A percentile compares a stretch with the other conserved stretches of the same genome.
Conservation (phyloP, 2,329 filamentous ascomycete species). For the Cladophialophora chaetospira region DNA sequence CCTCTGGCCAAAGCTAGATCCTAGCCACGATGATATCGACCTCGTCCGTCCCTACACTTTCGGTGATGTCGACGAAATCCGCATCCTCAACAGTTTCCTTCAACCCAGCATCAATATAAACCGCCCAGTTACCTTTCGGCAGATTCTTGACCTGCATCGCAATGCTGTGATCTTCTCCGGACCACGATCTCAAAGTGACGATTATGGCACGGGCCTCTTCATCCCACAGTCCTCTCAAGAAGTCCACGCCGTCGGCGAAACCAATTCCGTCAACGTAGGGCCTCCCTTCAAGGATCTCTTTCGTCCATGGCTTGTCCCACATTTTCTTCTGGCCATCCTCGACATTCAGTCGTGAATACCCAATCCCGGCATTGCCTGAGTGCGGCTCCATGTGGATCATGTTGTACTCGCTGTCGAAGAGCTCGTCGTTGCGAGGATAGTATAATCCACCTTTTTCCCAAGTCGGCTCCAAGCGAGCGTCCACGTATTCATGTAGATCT, state of each 20-base stretch:
- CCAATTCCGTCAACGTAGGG: slow-evolving; percentile 15
- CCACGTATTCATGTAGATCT: slow-evolving; percentile 4
- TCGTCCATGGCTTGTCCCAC: slow-evolving; percentile 25
- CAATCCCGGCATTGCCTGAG: slow-evolving; percentile 22
- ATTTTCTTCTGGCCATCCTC: slow-evolving; percentile 24
- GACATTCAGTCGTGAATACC: slow-evolving; percentile 20
- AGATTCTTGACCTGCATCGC: neutral
- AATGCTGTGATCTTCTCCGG: neutral
- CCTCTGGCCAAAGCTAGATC: neutral
- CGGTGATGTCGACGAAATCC: neutral
- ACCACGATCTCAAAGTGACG: slow-evolving; percentile 15
- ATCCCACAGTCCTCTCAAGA: slow-evolving; percentile 21
- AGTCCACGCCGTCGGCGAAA: slow-evolving; percentile 20
- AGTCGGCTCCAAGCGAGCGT: slow-evolving; percentile 1
- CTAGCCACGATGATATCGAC: neutral
- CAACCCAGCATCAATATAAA: neutral
- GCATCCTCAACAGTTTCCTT: neutral
- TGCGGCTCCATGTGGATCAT: slow-evolving; percentile 10
- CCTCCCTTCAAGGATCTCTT: slow-evolving; percentile 2
- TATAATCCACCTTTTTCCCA: slow-evolving; percentile 13
- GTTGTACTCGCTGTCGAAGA: slow-evolving; percentile 9
- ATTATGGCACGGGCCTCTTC: slow-evolving; percentile 7
- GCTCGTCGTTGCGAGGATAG: slow-evolving; percentile 9
- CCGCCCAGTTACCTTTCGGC: neutral
- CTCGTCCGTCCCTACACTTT: neutral